A percentile compares a stretch with the other conserved stretches of the same genome.
Evolutionary conservation across 78 protist genomes (phyloP).

Genomic region (Ministeria vibrans): DNA sequence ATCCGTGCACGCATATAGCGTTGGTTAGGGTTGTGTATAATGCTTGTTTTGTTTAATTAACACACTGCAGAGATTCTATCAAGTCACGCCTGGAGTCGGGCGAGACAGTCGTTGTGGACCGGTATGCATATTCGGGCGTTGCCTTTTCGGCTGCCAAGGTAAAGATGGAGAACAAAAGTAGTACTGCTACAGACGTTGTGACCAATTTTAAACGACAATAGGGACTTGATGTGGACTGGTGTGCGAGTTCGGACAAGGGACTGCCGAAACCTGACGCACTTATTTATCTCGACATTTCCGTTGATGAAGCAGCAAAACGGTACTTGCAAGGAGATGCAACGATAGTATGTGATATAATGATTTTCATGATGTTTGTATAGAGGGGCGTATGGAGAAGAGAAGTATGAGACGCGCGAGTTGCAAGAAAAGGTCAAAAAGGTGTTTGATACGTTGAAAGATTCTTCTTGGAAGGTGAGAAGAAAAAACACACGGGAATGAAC

Average conservation of each 20-base stretch:
- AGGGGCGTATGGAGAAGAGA: constrained; percentile 77
- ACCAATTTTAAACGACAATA: not conserved
- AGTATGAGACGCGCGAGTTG: constrained; percentile 67
- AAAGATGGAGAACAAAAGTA: not conserved
- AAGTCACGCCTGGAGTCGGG: too few relatives aligned
- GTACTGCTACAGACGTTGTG: not conserved
- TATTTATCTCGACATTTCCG: constrained; percentile 47
- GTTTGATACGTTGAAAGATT: too few relatives aligned
- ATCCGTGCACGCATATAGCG: too few relatives aligned
- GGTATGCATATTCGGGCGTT: constrained; percentile 84
- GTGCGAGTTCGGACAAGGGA: constrained; percentile 69
- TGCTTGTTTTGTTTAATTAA: too few relatives aligned
- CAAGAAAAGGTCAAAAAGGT: constrained; percentile 67
- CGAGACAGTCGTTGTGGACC: constrained; percentile 56
- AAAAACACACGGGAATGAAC: too few relatives aligned
- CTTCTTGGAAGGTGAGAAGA: too few relatives aligned
- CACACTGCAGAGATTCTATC: too few relatives aligned
- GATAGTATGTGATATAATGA: too few relatives aligned
- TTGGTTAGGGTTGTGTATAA: too few relatives aligned
- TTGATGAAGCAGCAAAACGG: constrained; percentile 49
- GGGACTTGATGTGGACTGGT: constrained; percentile 78
- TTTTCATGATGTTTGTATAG: too few relatives aligned
- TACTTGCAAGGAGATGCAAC: too few relatives aligned
- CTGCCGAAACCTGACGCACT: constrained; percentile 77
- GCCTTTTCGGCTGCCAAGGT: constrained; percentile 82